Conservation (phyloP, 352 stramenopile genomes). For the Phytophthora rubi region DNA sequence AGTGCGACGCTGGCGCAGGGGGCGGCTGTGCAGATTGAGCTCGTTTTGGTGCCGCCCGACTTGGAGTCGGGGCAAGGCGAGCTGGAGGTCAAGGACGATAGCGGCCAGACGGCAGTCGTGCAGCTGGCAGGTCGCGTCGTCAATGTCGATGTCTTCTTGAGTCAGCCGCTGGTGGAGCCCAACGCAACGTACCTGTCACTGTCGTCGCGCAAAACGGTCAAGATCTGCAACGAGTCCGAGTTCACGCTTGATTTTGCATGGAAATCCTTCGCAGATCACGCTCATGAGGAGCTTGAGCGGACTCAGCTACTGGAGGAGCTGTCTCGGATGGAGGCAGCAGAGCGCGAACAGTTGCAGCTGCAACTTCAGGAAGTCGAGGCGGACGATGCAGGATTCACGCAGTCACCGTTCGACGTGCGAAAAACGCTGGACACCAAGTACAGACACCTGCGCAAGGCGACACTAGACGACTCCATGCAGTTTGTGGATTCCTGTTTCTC, state of each 20-base stretch:
- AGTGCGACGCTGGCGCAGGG: slow-evolving; percentile 72
- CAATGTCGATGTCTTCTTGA: slow-evolving; percentile 93
- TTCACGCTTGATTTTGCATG: slow-evolving; percentile 92
- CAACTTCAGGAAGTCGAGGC: slow-evolving; percentile 39
- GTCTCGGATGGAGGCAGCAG: slow-evolving; percentile 73
- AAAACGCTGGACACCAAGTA: slow-evolving; percentile 92
- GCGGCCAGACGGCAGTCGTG: slow-evolving; percentile 77
- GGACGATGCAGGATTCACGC: slow-evolving; percentile 24
- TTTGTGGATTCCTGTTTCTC: slow-evolving; percentile 95
- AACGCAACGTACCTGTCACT: slow-evolving; percentile 93
- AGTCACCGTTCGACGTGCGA: slow-evolving; percentile 64
- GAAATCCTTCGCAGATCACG: slow-evolving; percentile 86
- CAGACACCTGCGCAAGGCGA: slow-evolving; percentile 87
- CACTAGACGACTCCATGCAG: slow-evolving; percentile 92
- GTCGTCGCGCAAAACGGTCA: slow-evolving; percentile 87
- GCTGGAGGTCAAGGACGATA: slow-evolving; percentile 85
- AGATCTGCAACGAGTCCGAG: slow-evolving; percentile 94
- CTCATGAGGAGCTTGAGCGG: slow-evolving; percentile 86
- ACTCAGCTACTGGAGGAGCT: slow-evolving; percentile 86
- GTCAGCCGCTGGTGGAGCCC: slow-evolving; percentile 81
- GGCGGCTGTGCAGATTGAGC: slow-evolving; percentile 78
- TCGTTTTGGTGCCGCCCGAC: slow-evolving; percentile 56
- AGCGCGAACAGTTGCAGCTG: slow-evolving; percentile 72
- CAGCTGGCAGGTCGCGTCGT: slow-evolving; percentile 70
- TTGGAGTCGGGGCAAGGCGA: slow-evolving; percentile 64